Conservation (phyloP, 2,329 filamentous ascomycete genomes). For the Cordyceps cicadae region DNA sequence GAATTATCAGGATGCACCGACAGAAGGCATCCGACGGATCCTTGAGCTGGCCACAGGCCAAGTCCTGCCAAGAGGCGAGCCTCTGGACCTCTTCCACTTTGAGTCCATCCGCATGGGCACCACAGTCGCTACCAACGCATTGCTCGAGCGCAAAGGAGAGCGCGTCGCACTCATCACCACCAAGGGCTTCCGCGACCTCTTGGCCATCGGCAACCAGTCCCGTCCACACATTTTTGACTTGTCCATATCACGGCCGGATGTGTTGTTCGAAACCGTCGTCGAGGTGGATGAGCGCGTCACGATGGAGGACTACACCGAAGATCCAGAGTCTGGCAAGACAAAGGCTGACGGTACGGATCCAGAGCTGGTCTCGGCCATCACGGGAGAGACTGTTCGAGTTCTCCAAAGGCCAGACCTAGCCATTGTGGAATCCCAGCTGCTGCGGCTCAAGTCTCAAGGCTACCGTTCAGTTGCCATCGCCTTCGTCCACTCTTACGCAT, state of each 20-base stretch:
- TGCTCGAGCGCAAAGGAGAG: constrained; percentile 68
- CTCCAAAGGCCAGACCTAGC: constrained; percentile 49
- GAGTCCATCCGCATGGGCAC: constrained; percentile 76
- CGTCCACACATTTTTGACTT: constrained; percentile 67
- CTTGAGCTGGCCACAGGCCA: constrained; percentile 26
- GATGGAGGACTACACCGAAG: constrained; percentile 64
- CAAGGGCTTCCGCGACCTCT: constrained; percentile 63
- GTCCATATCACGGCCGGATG: constrained; percentile 58
- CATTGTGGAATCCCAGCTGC: constrained; percentile 47
- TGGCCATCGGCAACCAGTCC: constrained; percentile 66
- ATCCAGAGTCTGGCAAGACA: constrained; percentile 44
- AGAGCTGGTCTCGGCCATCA: constrained; percentile 58
- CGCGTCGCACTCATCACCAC: constrained; percentile 63
- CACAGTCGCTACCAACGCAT: constrained; percentile 68
- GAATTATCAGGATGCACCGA: constrained; percentile 65
- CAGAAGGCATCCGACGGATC: constrained; percentile 58
- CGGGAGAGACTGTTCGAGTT: constrained; percentile 61
- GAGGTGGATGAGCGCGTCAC: constrained; percentile 71
- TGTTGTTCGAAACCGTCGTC: constrained; percentile 60
- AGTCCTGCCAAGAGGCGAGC: constrained; percentile 25
- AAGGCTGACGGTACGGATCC: constrained; percentile 32
- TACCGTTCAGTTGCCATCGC: constrained; percentile 48
- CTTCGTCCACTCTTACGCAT: constrained; percentile 62
- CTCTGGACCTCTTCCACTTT: constrained; percentile 28
- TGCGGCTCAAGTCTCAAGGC: constrained; percentile 52